Percentiles rank a stretch among this genome's conserved stretches.
Conservation (phyloP, 2,329 filamentous ascomycete species). For the Microsporum canis region DNA sequence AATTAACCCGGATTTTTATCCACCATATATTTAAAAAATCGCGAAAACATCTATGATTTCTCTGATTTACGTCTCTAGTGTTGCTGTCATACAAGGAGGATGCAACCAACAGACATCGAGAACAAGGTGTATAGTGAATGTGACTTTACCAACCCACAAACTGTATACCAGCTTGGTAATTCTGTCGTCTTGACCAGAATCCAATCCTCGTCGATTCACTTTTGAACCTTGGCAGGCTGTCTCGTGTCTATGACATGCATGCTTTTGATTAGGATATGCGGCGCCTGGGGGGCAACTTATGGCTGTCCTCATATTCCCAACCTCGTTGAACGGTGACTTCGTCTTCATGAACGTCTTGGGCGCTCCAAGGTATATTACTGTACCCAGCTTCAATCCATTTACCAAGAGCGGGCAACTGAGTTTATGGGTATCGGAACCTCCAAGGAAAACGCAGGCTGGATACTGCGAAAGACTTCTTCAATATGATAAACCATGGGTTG, state of each 20-base stretch:
- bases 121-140: neutral
- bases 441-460: neutral
- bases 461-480: neutral
- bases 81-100: neutral
- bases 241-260: neutral
- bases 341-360: neutral
- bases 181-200: neutral
- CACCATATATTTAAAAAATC: neutral
- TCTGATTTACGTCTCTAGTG: neutral
- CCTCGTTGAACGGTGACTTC: neutral
- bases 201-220: neutral
- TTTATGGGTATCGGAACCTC: neutral
- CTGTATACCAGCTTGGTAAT: neutral
- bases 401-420: neutral
- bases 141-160: neutral
- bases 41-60: neutral
- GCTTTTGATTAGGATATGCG: neutral
- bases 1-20: neutral
- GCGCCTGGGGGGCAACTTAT: neutral
- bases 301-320: neutral
- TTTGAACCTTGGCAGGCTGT: neutral
- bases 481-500: neutral
- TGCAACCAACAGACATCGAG: neutral
- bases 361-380: neutral
- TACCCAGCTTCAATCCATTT: neutral